phyloP scores from a whole-genome alignment of 164 flowering plant genomes.

The Vitis labrusca region DNA sequence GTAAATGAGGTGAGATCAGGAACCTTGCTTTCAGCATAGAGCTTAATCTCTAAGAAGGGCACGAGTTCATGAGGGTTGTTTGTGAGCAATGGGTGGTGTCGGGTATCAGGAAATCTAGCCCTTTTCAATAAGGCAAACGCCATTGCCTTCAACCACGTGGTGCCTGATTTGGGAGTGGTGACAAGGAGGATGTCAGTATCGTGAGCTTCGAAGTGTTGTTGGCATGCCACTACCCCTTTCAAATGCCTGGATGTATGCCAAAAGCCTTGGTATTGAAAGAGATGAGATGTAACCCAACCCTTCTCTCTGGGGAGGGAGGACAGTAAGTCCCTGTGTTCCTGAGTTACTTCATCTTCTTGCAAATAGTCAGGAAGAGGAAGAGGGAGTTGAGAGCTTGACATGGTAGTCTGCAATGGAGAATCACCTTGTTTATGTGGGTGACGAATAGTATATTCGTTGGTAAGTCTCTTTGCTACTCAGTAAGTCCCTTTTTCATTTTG shows the following conservation, averaged over 20 bases:
- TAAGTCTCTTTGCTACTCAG: too few relatives aligned
- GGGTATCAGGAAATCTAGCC: neutral
- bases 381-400: too few relatives aligned
- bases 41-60: slow-evolving; percentile 33
- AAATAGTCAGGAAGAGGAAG: too few relatives aligned
- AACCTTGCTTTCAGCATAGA: slow-evolving; percentile 14
- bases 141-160: slow-evolving; percentile 58
- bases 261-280: slow-evolving; percentile 48
- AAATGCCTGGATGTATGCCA: slow-evolving; percentile 33
- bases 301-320: slow-evolving; percentile 35
- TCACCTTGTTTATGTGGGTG: too few relatives aligned
- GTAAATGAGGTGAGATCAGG: slow-evolving; percentile 4
- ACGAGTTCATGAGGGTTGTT: slow-evolving; percentile 45
- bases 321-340: slow-evolving; percentile 22
- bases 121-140: slow-evolving; percentile 29
- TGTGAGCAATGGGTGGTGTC: slow-evolving; percentile 30
- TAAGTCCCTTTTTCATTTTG: too few relatives aligned
- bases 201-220: slow-evolving; percentile 37
- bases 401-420: too few relatives aligned
- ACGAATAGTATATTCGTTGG: too few relatives aligned
- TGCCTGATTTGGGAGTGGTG: slow-evolving; percentile 50
- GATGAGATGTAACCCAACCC: slow-evolving; percentile 18
- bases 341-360: too few relatives aligned
- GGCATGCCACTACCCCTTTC: slow-evolving; percentile 28
- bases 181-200: slow-evolving; percentile 37